Base-by-base conservation (phyloP, 1,284 basidiomycete genomes). In the Irpex lacteus region DNA sequence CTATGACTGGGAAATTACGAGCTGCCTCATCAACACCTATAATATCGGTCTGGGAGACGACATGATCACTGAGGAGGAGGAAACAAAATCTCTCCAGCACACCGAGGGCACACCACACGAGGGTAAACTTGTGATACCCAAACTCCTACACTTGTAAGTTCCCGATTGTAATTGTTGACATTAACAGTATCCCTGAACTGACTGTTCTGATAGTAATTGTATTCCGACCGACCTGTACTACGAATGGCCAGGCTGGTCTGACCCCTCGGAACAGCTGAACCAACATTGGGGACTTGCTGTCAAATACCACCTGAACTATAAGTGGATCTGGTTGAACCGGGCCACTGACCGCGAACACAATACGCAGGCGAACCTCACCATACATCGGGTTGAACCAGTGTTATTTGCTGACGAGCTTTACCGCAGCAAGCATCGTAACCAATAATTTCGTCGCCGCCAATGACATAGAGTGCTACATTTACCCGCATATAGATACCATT, bases 291-390 rank as follows among this genome's bases (percentile, higher is more conserved):
- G 74, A n/a, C 67, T 79, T 9, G 79, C 80, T 11, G 69, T 84
- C 18, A 69, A 71, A 54, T 81, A 81, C 67, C 81, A 82, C 67
- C 70, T 74, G 47, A 81, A 81, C 6, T 81, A 75, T 70, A 83
- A 83, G 67, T 83, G 81, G 81, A 75, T 82, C 32, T 84, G 82
- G 81, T 69, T 83, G 44, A 83, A 83, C 69, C 70, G 68, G 32
- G 73, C 70, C 26, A 56, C 44, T 7, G 60, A 63, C 7, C 63
- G 67, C 49, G 69, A 53, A 32, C 63, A 36, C 54, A 56, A 15
- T 32, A 11, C 13, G 5, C 54, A 13, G 9, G 54, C 54, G 21
- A 68, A 65, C 7, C 62, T 78, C 32, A 67, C 67, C 5, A 68
- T 76, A 2, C 67, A 74, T 61, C 71, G 68, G 9, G 56, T 73